Conservation (phyloP, 495 filamentous ascomycete genomes). For the Neurospora sp. region DNA sequence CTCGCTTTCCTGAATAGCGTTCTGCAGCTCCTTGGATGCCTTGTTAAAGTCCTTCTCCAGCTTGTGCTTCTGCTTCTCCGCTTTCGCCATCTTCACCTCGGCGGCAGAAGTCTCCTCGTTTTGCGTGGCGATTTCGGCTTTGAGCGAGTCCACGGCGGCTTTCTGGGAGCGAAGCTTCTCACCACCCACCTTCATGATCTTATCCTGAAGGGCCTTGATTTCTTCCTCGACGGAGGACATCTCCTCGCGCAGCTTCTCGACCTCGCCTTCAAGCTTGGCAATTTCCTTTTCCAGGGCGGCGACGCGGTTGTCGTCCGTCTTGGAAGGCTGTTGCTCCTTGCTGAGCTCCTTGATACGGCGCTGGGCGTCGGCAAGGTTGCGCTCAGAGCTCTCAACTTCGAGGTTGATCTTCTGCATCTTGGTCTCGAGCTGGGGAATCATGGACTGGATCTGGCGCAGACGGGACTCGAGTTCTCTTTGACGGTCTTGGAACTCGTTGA, state of each 20-base stretch:
- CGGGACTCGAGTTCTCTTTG: conserved; percentile 64
- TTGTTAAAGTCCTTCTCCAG: conserved; percentile 69
- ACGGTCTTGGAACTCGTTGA: conserved; percentile 68
- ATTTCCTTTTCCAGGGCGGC: conserved; percentile 66
- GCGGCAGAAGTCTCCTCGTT: conserved; percentile 73
- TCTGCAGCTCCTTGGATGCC: conserved; percentile 65
- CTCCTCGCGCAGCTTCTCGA: conserved; percentile 68
- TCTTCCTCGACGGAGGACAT: conserved; percentile 80
- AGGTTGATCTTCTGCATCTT: conserved; percentile 86
- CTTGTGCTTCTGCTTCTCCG: conserved; percentile 83
- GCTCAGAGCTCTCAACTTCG: conserved; percentile 76
- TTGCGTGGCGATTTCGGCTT: conserved; percentile 72
- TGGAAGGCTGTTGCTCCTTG: conserved; percentile 66
- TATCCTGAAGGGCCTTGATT: conserved; percentile 82
- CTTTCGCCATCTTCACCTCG: conserved; percentile 77
- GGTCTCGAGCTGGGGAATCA: conserved; percentile 77
- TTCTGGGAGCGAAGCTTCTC: conserved; percentile 84
- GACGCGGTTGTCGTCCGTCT: conserved; percentile 64
- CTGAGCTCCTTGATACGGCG: conserved; percentile 72
- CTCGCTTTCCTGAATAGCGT: conserved; percentile 58
- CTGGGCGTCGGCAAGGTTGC: conserved; percentile 74
- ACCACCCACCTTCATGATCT: conserved; percentile 96
- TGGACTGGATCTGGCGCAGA: conserved; percentile 62
- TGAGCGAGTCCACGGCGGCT: conserved; percentile 83
- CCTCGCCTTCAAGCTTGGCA: conserved; percentile 59